phyloP scores from a whole-genome alignment of 805 yeast species.

The Pichia pseudocactophila region DNA sequence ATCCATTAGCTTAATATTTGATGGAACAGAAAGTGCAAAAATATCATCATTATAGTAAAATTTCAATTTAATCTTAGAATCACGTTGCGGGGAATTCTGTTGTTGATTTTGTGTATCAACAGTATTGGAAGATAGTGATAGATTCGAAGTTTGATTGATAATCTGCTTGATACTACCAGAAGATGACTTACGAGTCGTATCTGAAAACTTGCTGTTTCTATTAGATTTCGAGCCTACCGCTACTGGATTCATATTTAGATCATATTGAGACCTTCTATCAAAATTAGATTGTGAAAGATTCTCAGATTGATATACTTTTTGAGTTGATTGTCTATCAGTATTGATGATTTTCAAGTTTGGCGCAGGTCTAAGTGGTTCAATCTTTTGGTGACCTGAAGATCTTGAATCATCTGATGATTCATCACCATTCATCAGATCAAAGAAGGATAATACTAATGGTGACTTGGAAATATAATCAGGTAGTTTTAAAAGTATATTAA shows the following conservation, averaged over 20 bases:
- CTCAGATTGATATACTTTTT: constrained; percentile 21
- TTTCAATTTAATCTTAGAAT: constrained; percentile 50
- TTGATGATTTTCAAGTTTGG: constrained; percentile 24
- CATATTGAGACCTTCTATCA: constrained; percentile 46
- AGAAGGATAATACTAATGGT: constrained; percentile 58
- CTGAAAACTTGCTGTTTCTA: background rate
- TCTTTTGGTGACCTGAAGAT: constrained; percentile 12
- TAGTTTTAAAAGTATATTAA: constrained; percentile 49
- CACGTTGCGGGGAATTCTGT: background rate
- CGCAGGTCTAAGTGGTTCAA: constrained; percentile 24
- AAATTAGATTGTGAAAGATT: constrained; percentile 40
- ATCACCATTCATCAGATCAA: constrained; percentile 60
- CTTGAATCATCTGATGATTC: constrained; percentile 30
- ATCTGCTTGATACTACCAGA: constrained; percentile 5
- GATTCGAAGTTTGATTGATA: constrained; percentile 8
- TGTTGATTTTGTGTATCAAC: background rate
- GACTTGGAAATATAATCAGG: constrained; percentile 72
- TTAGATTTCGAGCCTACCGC: background rate
- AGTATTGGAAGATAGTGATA: background rate
- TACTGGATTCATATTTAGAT: constrained; percentile 14
- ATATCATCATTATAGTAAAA: constrained; percentile 76
- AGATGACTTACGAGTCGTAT: constrained; percentile 1
- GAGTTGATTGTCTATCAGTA: constrained; percentile 11
- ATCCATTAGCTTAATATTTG: constrained; percentile 17
- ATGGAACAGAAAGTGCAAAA: constrained; percentile 47